Conservation (phyloP, 2,329 filamentous ascomycete genomes). For the Geosmithia flava region DNA sequence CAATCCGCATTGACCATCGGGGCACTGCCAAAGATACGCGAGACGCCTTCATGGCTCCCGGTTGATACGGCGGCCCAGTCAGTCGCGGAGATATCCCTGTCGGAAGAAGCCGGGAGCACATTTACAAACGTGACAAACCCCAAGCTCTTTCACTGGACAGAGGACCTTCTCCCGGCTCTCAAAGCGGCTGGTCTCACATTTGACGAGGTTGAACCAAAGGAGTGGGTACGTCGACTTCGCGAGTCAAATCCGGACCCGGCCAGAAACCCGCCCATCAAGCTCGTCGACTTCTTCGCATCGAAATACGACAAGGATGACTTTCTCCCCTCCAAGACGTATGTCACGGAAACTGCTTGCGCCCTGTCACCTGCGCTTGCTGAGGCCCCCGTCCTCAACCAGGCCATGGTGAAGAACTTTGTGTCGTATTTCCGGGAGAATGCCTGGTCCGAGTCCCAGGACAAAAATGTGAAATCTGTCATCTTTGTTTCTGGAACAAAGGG, state of each 20-base stretch:
- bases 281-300: conserved; percentile 35
- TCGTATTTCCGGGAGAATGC: conserved; percentile 18
- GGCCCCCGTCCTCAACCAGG: conserved; percentile 17
- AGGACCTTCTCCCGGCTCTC: conserved; percentile 36
- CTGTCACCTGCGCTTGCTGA: conserved; percentile 30
- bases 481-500: too few relatives aligned
- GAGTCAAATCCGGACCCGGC: conserved; percentile 28
- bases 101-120: conserved; percentile 13
- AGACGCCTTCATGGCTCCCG: conserved; percentile 28
- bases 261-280: conserved; percentile 37
- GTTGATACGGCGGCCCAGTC: conserved; percentile 25
- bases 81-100: conserved; percentile 14
- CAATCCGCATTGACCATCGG: conserved; percentile 30
- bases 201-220: conserved; percentile 24
- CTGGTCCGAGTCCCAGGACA: conserved; percentile 12
- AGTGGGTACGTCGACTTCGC: conserved; percentile 31
- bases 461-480: too few relatives aligned
- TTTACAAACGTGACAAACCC: conserved; percentile 35
- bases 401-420: conserved; percentile 24
- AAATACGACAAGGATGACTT: conserved; percentile 22
- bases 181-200: conserved; percentile 28
- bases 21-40: conserved; percentile 31
- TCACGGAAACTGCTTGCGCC: conserved; percentile 22
- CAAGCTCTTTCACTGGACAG: conserved; percentile 34
- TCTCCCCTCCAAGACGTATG: conserved; percentile 25